These are phyloP conservation scores for Pseudozyma thailandica DNA, from an alignment of 1,284 basidiomycete species.

Conservation along the genomic window DNA sequence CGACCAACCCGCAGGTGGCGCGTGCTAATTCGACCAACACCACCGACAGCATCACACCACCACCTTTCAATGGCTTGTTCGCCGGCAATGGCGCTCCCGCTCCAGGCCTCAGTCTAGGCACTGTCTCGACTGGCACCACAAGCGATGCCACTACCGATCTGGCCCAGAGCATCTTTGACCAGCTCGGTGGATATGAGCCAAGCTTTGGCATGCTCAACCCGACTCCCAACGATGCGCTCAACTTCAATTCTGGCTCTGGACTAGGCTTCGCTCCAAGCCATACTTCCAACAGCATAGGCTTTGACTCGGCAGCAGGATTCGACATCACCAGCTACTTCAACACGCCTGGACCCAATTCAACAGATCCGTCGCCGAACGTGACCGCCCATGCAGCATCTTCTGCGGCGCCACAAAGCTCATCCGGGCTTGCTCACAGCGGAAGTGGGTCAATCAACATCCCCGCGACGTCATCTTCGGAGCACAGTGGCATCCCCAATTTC, in stretches of 20 bases:
- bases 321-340: slow-evolving; percentile 47
- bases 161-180: slow-evolving; percentile 56
- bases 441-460: slow-evolving; percentile 44
- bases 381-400: slow-evolving; percentile 11
- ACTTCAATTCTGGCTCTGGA: slow-evolving; percentile 33
- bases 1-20: slow-evolving; percentile 16
- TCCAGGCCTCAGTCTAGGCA: slow-evolving; percentile 31
- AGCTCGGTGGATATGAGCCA: slow-evolving; percentile 52
- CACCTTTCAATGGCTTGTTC: slow-evolving; percentile 43
- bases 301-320: slow-evolving; percentile 48
- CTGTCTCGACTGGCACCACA: slow-evolving; percentile 35
- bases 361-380: slow-evolving; percentile 32
- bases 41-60: slow-evolving; percentile 45
- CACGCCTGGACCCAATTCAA: slow-evolving; percentile 34
- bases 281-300: slow-evolving; percentile 50
- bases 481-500: slow-evolving; percentile 34
- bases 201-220: slow-evolving; percentile 54
- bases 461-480: slow-evolving; percentile 26
- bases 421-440: slow-evolving; percentile 20
- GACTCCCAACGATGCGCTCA: slow-evolving; percentile 46
- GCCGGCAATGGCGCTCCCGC: slow-evolving; percentile 13
- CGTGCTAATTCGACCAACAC: slow-evolving; percentile 35
- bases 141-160: slow-evolving; percentile 44
- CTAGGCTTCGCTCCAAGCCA: slow-evolving; percentile 40
- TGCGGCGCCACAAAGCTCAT: slow-evolving; percentile 9